Base-by-base conservation (phyloP, 495 filamentous ascomycete species). In the Aspergillus affinis region DNA sequence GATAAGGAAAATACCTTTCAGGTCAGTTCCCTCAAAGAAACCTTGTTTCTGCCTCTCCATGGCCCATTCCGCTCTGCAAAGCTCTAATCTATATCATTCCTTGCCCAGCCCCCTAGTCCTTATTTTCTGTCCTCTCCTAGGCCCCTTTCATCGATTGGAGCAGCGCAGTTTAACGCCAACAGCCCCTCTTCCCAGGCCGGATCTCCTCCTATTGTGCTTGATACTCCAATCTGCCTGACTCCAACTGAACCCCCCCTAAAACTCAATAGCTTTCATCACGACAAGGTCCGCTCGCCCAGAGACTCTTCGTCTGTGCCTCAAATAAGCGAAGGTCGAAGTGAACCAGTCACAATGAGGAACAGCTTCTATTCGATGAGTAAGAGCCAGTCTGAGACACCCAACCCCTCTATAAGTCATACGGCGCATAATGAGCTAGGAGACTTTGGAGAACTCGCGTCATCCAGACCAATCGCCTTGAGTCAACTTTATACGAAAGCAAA, bases 381-480 rank as follows among this genome's bases (percentile, higher is more conserved):
- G 0, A 41, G 32, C 51, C 36, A 56, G 9, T 36, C 48, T 8
- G 19, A 48, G 26, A 23, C 13, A 17, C 12, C 32, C 15, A 49
- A 49, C 32, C 15, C 54, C 52, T 29, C 52, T 9, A 18, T 55
- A 44, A 57, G 51, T 51, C 27, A 49, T 13, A 51, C 48, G 20
- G 45, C 23, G 15, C 54, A 45, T 9, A 29, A 64, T 29, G 71
- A 74, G 48, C 51, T 70, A 12, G 48, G 54, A 51, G 58, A 62
- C 27, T 46, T 67, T 29, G 59, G 61, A 49, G 61, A 65, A 0
- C 56, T 73, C 17, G 61, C 63, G 5, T 73, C 67, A 9, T 66
- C 69, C 23, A 62, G 61, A 15, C 68, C 68, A 2, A 49, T 73
- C n/a, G 59, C 65, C 44, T 46, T 71, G 27, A 61, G 59, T 21